These are phyloP conservation scores for Acidomyces sp. DNA, from an alignment of 495 filamentous ascomycete genomes.

Conservation along the genomic window DNA sequence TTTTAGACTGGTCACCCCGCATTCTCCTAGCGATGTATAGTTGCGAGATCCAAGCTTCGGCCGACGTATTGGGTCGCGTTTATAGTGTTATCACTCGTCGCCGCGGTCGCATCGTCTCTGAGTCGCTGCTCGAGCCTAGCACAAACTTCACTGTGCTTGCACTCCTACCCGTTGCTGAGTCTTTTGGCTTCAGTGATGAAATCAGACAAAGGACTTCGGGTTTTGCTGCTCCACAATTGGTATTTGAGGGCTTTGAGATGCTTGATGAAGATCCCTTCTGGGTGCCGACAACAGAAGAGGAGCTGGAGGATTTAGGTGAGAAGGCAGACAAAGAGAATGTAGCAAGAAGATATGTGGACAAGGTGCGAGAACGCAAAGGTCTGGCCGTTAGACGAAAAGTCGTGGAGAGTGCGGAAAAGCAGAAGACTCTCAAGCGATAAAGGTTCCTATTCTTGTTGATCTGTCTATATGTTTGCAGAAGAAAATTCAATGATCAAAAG, in stretches of 20 bases:
- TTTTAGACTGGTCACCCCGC: constrained; percentile 89
- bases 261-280: constrained; percentile 91
- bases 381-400: constrained; percentile 66
- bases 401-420: constrained; percentile 87
- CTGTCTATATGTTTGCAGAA: no score
- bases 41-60: constrained; percentile 93
- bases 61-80: constrained; percentile 87
- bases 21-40: constrained; percentile 97
- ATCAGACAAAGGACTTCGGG: constrained; percentile 90
- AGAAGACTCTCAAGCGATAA: constrained; percentile 92
- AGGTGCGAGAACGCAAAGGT: constrained; percentile 72
- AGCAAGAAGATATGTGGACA: constrained; percentile 89
- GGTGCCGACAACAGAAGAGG: constrained; percentile 93
- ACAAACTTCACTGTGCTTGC: constrained; percentile 90
- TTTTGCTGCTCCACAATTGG: constrained; percentile 78
- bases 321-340: constrained; percentile 87
- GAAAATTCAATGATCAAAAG: no score
- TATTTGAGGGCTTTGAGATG: constrained; percentile 84
- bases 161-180: constrained; percentile 78
- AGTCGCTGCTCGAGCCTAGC: constrained; percentile 86
- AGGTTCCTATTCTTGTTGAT: no score
- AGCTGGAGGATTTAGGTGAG: constrained; percentile 91
- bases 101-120: constrained; percentile 75
- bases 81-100: constrained; percentile 88
- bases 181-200: constrained; percentile 90